phyloP scores from a whole-genome alignment of 352 stramenopile genomes.

The Globisporangium polare region DNA sequence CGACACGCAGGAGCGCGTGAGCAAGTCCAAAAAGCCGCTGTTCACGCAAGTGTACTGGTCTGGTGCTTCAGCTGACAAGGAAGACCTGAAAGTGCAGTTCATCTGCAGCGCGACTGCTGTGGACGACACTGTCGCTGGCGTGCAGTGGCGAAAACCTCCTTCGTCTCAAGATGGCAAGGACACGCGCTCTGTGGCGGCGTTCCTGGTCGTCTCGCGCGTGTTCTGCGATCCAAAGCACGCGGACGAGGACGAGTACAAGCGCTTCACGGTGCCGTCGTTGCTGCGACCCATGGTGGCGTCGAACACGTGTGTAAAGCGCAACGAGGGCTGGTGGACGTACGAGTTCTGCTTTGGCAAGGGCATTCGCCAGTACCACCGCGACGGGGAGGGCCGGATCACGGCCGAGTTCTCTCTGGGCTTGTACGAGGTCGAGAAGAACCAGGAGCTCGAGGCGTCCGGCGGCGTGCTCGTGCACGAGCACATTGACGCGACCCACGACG shows the following conservation, averaged over 20 bases:
- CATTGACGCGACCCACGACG: constrained; percentile 77
- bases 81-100: constrained; percentile 59
- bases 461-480: constrained; percentile 62
- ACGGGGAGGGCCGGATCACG: constrained; percentile 57
- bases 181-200: constrained; percentile 24
- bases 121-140: constrained; percentile 46
- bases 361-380: constrained; percentile 73
- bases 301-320: constrained; percentile 67
- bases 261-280: constrained; percentile 48
- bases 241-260: constrained; percentile 38
- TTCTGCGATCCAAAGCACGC: constrained; percentile 65
- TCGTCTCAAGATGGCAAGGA: not conserved
- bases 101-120: constrained; percentile 44
- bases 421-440: constrained; percentile 50
- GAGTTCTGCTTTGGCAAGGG: constrained; percentile 75
- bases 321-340: constrained; percentile 83
- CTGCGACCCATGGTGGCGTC: constrained; percentile 43
- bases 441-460: constrained; percentile 35
- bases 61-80: constrained; percentile 6
- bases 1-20: constrained; percentile 41
- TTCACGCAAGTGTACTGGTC: constrained; percentile 60
- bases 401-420: constrained; percentile 65
- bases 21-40: constrained; percentile 34
- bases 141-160: constrained; percentile 30
- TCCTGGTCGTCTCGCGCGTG: constrained; percentile 58